Evolutionary conservation across 805 yeast genomes (phyloP).

Genomic region (Cyberlindnera saturnus): DNA sequence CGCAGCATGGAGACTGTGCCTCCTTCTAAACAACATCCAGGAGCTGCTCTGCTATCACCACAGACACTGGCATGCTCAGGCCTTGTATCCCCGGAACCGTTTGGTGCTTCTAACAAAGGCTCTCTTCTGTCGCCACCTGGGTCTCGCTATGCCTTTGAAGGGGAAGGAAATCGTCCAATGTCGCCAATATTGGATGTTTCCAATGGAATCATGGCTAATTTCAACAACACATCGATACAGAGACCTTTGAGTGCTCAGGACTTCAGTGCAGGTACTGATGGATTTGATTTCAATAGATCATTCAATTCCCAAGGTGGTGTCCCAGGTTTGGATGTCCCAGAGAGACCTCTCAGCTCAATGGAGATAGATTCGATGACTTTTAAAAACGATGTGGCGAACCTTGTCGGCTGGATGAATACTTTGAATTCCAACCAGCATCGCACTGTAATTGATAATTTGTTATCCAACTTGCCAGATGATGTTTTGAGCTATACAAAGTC

Average conservation of each 20-base stretch:
- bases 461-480: slow-evolving; percentile 45
- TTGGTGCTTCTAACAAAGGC: slow-evolving; percentile 1
- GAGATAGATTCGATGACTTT: slow-evolving; percentile 31
- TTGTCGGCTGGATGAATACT: slow-evolving; percentile 45
- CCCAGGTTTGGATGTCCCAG: slow-evolving; percentile 17
- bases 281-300: not conserved
- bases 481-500: slow-evolving; percentile 42
- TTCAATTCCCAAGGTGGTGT: slow-evolving; percentile 18
- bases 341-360: slow-evolving; percentile 26
- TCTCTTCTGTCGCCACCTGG: not conserved
- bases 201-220: slow-evolving; percentile 7
- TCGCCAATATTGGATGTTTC: slow-evolving; percentile 22
- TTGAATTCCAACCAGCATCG: slow-evolving; percentile 47
- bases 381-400: slow-evolving; percentile 44
- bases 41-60: slow-evolving; percentile 34
- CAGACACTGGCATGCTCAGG: slow-evolving; percentile 3
- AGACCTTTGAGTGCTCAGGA: slow-evolving; percentile 25
- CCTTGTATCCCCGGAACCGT: slow-evolving; percentile 4
- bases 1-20: slow-evolving; percentile 7
- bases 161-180: slow-evolving; percentile 8
- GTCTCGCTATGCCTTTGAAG: too few relatives aligned
- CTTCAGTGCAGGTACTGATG: slow-evolving; percentile 2
- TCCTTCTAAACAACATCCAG: slow-evolving; percentile 31
- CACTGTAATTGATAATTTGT: slow-evolving; percentile 47
- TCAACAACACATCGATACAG: slow-evolving; percentile 7